A percentile compares a stretch with the other conserved stretches of the same genome.
phyloP scores from a whole-genome alignment of 331 rosid genomes.

The Erythrophleum ivorense region DNA sequence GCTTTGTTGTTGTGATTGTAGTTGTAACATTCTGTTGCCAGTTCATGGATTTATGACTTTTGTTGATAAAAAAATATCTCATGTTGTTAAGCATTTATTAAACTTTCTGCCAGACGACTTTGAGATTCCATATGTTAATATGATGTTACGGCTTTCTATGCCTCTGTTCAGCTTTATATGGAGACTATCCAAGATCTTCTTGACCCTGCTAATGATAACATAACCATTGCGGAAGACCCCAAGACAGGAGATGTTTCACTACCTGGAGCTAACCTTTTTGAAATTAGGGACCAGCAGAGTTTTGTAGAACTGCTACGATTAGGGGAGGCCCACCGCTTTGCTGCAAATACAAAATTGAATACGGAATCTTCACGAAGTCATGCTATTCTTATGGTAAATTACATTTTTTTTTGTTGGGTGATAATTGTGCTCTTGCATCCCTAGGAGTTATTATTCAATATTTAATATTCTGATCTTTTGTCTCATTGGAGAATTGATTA shows the following conservation, averaged over 20 bases:
- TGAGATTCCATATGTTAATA: conserved; percentile 23
- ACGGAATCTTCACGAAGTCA: conserved; percentile 99
- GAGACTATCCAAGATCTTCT: conserved; percentile 96
- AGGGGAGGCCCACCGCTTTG: conserved; percentile 98
- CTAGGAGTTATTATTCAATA: conserved; percentile 32
- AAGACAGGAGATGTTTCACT: conserved; percentile 96
- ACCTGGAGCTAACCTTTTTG: conserved; percentile 91
- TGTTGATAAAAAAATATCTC: conserved; percentile 12
- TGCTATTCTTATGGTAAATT: conserved; percentile 89
- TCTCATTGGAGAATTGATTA: conserved; percentile 36
- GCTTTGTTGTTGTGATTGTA: too few species aligned
- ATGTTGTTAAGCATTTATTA: conserved; percentile 18
- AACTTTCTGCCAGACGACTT: conserved; percentile 32
- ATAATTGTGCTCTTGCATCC: conserved; percentile 40
- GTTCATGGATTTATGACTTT: not conserved
- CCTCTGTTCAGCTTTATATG: conserved; percentile 85
- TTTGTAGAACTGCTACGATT: conserved; percentile 82
- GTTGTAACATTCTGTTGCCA: not conserved
- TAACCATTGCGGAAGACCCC: conserved; percentile 89
- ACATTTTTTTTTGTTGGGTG: conserved; percentile 32
- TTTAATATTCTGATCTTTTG: conserved; percentile 27
- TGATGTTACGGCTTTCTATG: conserved; percentile 38
- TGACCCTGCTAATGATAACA: conserved; percentile 93
- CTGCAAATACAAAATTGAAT: conserved; percentile 94
- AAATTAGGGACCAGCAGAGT: conserved; percentile 86